Conservation (phyloP, 2,329 filamentous ascomycete species). For the Rhynchosporium secalis region DNA sequence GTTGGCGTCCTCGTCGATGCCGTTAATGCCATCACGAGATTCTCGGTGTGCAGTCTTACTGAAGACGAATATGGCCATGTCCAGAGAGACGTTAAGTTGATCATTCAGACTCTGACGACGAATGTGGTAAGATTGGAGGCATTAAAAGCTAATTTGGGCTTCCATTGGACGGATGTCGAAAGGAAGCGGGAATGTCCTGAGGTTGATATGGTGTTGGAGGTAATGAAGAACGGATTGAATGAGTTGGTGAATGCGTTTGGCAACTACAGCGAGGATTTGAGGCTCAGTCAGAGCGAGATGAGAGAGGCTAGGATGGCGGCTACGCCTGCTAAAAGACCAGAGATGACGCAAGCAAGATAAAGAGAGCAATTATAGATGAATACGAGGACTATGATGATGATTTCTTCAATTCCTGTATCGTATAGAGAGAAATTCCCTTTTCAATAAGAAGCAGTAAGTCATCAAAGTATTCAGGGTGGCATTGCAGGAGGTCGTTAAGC, state of each 20-base stretch:
- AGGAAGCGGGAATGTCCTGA: constrained; percentile 56
- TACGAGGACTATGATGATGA: too few species aligned
- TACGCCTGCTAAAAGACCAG: constrained; percentile 4
- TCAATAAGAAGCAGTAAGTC: too few species aligned
- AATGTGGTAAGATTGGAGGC: constrained; percentile 69
- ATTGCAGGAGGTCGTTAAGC: too few species aligned
- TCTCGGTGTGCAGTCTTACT: constrained; percentile 70
- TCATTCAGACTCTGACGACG: constrained; percentile 71
- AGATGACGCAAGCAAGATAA: constrained; percentile 21
- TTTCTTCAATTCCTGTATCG: too few species aligned
- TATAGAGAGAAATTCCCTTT: too few species aligned
- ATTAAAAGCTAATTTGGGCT: constrained; percentile 58
- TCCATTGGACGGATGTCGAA: constrained; percentile 79
- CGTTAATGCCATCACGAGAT: constrained; percentile 64
- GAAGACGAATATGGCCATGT: constrained; percentile 87
- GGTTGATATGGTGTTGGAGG: constrained; percentile 67
- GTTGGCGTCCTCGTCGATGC: constrained; percentile 69
- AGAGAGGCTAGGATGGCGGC: constrained; percentile 68
- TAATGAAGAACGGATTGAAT: constrained; percentile 64
- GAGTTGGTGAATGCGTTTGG: constrained; percentile 72
- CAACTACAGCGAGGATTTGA: constrained; percentile 69
- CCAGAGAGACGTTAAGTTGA: constrained; percentile 73
- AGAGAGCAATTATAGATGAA: not conserved
- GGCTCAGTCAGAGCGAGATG: constrained; percentile 70
- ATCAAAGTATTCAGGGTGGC: too few species aligned